Evolutionary conservation across 2,329 filamentous ascomycete genomes (phyloP).

Genomic region (Claviceps lovelessii): DNA sequence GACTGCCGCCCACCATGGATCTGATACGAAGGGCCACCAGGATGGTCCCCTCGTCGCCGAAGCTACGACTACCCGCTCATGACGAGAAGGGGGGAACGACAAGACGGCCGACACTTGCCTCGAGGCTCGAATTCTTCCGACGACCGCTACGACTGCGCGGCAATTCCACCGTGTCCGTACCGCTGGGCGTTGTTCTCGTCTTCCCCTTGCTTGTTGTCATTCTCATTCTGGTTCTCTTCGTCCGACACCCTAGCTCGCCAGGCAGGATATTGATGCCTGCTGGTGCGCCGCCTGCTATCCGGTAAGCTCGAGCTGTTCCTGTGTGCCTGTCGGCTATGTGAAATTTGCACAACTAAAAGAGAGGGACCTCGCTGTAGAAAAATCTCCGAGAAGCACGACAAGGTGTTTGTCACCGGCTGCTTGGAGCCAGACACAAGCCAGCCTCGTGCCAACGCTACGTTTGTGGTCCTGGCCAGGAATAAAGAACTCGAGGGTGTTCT

Average conservation of each 20-base stretch:
- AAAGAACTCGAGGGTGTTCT: constrained; percentile 93
- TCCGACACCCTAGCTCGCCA: constrained; percentile 71
- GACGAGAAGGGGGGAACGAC: constrained; percentile 33
- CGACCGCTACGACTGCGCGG: constrained; percentile 77
- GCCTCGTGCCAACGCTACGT: constrained; percentile 82
- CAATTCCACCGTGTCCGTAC: constrained; percentile 85
- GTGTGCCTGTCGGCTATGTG: background rate
- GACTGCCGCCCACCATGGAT: constrained; percentile 33
- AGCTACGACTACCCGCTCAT: constrained; percentile 30
- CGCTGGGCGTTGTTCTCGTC: constrained; percentile 78
- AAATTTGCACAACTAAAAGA: background rate
- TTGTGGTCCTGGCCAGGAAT: constrained; percentile 89
- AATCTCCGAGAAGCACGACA: constrained; percentile 95
- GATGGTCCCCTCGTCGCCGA: constrained; percentile 30
- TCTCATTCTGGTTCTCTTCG: constrained; percentile 77
- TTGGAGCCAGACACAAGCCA: constrained; percentile 63
- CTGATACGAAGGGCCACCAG: constrained; percentile 41
- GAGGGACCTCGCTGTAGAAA: constrained; percentile 41
- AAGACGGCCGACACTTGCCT: constrained; percentile 26
- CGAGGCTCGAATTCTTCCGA: constrained; percentile 63
- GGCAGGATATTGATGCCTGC: constrained; percentile 76
- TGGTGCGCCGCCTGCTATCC: constrained; percentile 75
- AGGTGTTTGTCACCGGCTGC: constrained; percentile 87
- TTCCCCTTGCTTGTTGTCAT: constrained; percentile 87
- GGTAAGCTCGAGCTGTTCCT: constrained; percentile 35